These are phyloP conservation scores for Cyamopsis tetragonoloba DNA, from an alignment of 306 rosid species.

Conservation along the genomic window DNA sequence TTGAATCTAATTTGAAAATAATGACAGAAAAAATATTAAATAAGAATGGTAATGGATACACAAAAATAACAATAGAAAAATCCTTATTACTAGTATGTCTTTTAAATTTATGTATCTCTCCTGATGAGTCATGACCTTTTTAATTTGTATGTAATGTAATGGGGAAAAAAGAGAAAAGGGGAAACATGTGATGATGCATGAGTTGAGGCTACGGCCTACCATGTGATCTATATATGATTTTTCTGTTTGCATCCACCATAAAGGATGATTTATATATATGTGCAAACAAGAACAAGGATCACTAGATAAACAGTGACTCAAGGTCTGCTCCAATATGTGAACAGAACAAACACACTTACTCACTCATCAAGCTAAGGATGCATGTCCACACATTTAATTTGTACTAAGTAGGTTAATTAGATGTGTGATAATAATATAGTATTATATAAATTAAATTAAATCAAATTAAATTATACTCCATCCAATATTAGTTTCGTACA, in stretches of 20 bases:
- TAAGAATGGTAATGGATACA: not conserved
- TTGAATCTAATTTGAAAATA: too few relatives aligned
- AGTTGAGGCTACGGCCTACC: constrained; percentile 37
- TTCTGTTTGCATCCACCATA: not conserved
- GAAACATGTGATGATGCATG: constrained; percentile 2
- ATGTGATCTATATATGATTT: constrained; percentile 27
- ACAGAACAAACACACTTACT: constrained; percentile 13
- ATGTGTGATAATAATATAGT: not conserved
- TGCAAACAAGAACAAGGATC: constrained; percentile 6
- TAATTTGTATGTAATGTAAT: not conserved
- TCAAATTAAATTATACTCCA: too few relatives aligned
- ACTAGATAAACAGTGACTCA: not conserved
- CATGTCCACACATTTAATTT: constrained; percentile 22
- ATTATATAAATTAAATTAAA: too few relatives aligned
- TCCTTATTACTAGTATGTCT: too few relatives aligned
- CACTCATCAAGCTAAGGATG: not conserved
- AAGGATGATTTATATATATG: constrained; percentile 12
- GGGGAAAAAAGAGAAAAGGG: not conserved
- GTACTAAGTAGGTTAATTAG: constrained; percentile 2
- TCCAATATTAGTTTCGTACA: constrained; percentile 29
- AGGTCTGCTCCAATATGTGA: not conserved
- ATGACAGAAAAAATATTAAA: too few relatives aligned
- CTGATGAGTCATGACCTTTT: too few relatives aligned
- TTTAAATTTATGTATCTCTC: too few relatives aligned
- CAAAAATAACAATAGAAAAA: too few relatives aligned